Evolutionary conservation across 208 protist genomes (phyloP).

Genomic region (Novymonas esmeraldas): DNA sequence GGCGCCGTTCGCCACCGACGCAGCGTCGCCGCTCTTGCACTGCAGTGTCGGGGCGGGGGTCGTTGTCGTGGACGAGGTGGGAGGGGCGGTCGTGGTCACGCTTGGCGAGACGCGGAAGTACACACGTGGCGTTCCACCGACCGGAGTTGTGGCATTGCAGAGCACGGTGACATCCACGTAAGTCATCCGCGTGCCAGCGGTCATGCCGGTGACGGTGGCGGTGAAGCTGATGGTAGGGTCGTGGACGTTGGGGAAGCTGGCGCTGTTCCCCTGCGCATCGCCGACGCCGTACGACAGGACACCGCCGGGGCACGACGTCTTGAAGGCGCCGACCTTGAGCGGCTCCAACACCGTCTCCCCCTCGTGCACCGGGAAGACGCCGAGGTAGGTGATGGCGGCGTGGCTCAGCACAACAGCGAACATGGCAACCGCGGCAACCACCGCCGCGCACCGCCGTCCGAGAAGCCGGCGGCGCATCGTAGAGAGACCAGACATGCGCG

Average conservation of each 20-base stretch:
- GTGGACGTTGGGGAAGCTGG: constrained; percentile 30
- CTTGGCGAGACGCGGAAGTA: constrained; percentile 43
- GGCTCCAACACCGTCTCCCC: constrained; percentile 22
- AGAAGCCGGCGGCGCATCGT: not conserved
- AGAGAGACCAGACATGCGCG: not conserved
- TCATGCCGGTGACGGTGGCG: constrained; percentile 37
- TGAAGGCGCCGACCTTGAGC: constrained; percentile 4
- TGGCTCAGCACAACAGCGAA: constrained; percentile 8
- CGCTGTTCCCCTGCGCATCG: constrained; percentile 33
- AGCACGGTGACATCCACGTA: constrained; percentile 35
- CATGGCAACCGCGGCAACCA: constrained; percentile 18
- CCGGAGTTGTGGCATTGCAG: constrained; percentile 51
- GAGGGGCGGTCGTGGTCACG: constrained; percentile 30
- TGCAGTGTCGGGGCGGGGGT: constrained; percentile 14
- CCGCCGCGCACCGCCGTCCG: constrained; percentile 6
- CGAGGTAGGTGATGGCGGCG: constrained; percentile 28
- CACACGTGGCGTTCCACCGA: constrained; percentile 42
- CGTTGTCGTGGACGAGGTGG: constrained; percentile 41
- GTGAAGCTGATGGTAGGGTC: constrained; percentile 35
- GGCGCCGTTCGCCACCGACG: constrained; percentile 17
- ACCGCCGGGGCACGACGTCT: constrained; percentile 23
- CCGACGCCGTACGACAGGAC: constrained; percentile 34
- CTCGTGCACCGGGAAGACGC: constrained; percentile 41
- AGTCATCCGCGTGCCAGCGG: not conserved
- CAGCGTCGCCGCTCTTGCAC: constrained; percentile 27